Base-by-base conservation (phyloP, 2,329 filamentous ascomycete genomes). In the Colletotrichum simmondsii region DNA sequence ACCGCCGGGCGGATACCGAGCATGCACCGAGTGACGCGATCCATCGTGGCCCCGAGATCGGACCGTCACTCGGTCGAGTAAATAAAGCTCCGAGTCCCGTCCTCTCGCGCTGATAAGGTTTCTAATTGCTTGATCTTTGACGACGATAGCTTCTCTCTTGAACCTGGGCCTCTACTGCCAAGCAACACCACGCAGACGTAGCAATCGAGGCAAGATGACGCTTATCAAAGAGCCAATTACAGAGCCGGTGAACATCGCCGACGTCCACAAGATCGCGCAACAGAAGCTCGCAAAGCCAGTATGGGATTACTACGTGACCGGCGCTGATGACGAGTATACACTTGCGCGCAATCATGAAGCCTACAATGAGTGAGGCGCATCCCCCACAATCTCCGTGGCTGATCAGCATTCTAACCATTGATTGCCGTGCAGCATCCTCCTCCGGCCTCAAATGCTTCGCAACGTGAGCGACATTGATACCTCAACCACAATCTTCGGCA, bases 301-400 rank as follows among this genome's bases (percentile, higher is more conserved):
- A 1, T 77, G 74, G 71, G 74, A 78, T 24, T 78, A 77, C 68
- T 78, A 78, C 53, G 68, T 52, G 3, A 77, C 75, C 8, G 77
- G 77, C 19, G 76, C 77, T 12, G 77, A 78, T 35, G 71, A 77
- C 14, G 72, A 78, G 49, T 32, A 72, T 4, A 76, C 77, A 2
- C 28, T 76, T 4, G 46, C 68, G 10, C 67, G 76, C 19, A 78
- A 78, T 26, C 42, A 56, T 5, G 66, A 54, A 2, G 69, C 72
- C 16, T 78, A 71, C 62, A 53, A 60, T 24, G 74, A 73, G 75
- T 79, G 58, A 58, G 71, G 24, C 42, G 54, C 12, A 22, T 8
- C 35, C 37, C 24, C 16, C 10, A 2, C 14, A 32, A 12, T 14
- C 12, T 19, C 3, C 37, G 4, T 26, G 0, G 5, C 46, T 28